Percentiles rank a stretch among this genome's conserved stretches.
Evolutionary conservation across 768 basidiomycete species (phyloP).

Genomic region (Roridomyces roridus): DNA sequence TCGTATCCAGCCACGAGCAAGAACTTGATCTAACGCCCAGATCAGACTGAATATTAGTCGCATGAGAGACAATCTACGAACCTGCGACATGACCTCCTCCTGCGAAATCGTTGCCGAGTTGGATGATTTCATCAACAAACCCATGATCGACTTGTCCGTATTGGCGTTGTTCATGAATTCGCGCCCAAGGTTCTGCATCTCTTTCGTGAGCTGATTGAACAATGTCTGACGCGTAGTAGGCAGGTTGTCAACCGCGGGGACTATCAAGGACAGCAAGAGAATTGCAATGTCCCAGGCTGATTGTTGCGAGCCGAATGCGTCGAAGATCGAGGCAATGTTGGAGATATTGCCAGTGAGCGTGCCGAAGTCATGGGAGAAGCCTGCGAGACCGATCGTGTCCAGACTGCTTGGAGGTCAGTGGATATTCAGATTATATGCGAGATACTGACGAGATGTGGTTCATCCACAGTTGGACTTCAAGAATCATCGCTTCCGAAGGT

Average conservation of each 20-base stretch:
- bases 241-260: neutral
- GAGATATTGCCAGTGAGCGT: constrained; percentile 2
- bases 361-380: constrained; percentile 10
- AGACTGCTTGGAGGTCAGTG: neutral
- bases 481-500: neutral
- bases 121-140: neutral
- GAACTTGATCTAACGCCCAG: constrained; percentile 1
- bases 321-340: neutral
- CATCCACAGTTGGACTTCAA: constrained; percentile 16
- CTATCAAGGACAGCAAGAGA: neutral
- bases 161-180: neutral
- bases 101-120: constrained; percentile 2
- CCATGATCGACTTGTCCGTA: constrained; percentile 11
- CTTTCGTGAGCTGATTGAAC: neutral
- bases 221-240: neutral
- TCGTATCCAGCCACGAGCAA: constrained; percentile 10
- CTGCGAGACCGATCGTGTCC: constrained; percentile 7
- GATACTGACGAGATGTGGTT: constrained; percentile 15
- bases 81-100: constrained; percentile 11
- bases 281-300: neutral
- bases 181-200: neutral
- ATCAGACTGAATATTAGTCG: neutral
- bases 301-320: neutral
- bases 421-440: neutral
- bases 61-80: neutral